Evolutionary conservation across 2,329 filamentous ascomycete genomes (phyloP).

Genomic region (Emmonsiellopsis sp.): DNA sequence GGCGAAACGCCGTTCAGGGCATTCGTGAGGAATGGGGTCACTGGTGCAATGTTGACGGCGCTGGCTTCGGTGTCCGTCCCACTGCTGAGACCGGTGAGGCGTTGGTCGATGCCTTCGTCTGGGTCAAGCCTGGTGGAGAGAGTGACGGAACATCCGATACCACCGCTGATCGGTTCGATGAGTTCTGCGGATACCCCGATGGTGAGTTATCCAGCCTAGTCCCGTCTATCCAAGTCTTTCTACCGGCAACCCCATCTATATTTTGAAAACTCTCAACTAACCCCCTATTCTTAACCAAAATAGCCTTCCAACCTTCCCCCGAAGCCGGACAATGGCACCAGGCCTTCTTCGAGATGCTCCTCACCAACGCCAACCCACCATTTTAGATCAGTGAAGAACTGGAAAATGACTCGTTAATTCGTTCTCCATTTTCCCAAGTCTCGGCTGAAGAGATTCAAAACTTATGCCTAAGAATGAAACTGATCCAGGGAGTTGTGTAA

Average conservation of each 20-base stretch:
- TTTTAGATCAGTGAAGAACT: slow-evolving; percentile 3
- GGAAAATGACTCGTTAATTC: no score
- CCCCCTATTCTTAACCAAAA: neutral
- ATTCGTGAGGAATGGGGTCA: slow-evolving; percentile 52
- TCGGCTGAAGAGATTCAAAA: no score
- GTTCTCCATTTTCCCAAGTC: no score
- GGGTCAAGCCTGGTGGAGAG: slow-evolving; percentile 59
- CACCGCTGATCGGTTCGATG: slow-evolving; percentile 43
- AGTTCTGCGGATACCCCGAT: slow-evolving; percentile 44
- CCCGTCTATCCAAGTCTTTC: no score
- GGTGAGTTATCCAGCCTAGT: neutral
- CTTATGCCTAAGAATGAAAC: no score
- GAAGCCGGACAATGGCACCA: slow-evolving; percentile 62
- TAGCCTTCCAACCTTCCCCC: slow-evolving; percentile 52
- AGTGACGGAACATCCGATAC: slow-evolving; percentile 43
- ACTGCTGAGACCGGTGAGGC: slow-evolving; percentile 51
- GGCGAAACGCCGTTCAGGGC: slow-evolving; percentile 54
- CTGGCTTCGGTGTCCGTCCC: slow-evolving; percentile 55
- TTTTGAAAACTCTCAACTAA: neutral
- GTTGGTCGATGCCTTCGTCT: slow-evolving; percentile 57
- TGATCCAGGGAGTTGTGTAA: no score
- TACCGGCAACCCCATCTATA: neutral
- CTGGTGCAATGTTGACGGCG: slow-evolving; percentile 58
- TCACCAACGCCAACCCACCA: slow-evolving; percentile 25
- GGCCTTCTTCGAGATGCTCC: slow-evolving; percentile 30